These are phyloP conservation scores for Sporothrix dimorphospora DNA, from an alignment of 2,329 filamentous ascomycete genomes.

Conservation along the genomic window DNA sequence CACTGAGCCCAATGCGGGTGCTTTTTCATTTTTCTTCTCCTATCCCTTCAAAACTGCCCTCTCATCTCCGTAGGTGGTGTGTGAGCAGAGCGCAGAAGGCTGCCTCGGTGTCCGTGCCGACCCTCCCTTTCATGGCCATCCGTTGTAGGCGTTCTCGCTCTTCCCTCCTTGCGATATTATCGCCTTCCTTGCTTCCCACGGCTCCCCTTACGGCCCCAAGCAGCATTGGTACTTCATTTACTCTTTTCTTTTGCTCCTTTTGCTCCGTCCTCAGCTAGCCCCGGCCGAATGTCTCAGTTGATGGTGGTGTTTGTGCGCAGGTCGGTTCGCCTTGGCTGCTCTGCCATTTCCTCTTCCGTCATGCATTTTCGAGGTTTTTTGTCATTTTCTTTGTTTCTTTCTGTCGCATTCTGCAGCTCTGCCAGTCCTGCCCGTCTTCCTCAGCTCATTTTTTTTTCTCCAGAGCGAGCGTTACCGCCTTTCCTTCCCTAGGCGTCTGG, in stretches of 20 bases:
- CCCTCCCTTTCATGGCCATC: background rate
- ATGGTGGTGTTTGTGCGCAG: constrained; percentile 13
- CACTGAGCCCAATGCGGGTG: background rate
- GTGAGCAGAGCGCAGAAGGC: background rate
- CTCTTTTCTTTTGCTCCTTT: background rate
- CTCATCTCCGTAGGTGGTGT: background rate
- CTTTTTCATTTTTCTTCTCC: background rate
- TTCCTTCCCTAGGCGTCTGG: background rate
- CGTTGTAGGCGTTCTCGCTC: too few species aligned
- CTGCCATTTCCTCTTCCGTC: constrained; percentile 18
- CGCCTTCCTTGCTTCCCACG: background rate
- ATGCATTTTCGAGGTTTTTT: too few species aligned
- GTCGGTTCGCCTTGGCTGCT: background rate
- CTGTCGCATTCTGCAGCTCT: background rate
- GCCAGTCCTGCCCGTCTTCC: background rate
- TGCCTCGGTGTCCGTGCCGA: background rate
- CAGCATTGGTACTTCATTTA: background rate
- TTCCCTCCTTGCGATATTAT: background rate
- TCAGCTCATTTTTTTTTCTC: constrained; percentile 17
- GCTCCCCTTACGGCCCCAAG: background rate
- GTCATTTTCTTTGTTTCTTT: background rate
- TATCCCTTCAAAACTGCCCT: background rate
- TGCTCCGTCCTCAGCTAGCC: background rate
- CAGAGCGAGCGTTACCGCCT: constrained; percentile 5
- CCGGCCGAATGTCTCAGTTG: constrained; percentile 21